Evolutionary conservation across 441 rosid species (phyloP), one percentile per base, ranked within the genome.

Genomic region (Raphanus hybrid): DNA sequence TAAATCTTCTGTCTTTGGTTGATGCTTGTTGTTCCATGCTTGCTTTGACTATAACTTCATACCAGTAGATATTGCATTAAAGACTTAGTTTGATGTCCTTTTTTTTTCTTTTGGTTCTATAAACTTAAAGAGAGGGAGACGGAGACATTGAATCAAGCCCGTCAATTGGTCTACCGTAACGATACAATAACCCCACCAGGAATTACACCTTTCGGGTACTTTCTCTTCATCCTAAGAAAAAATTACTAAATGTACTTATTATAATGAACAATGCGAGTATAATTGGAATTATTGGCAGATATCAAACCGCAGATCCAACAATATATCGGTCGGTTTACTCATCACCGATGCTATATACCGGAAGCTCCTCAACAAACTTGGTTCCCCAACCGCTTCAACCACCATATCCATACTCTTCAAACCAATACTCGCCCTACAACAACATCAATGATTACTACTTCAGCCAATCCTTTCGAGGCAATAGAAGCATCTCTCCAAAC

Each of bases 141-240:
- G 73, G 99, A 95, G 84, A 90, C 95, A 67, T 88, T 95, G 88
- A 95, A 90, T 85, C 89, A 90, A 63, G 99, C 99, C 87, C 98
- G 98, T 75, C 99, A 93, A 88, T 82, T 95, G 80, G 98, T 95
- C 74, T 93, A 86, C 83, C 91, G 77, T 70, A 89, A 84, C 81
- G 98, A 91, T 73, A 89, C 83, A 87, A 76, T 87, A 78, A 74
- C 89, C 76, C 80, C 83, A 70, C 91, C 75, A 32, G 86, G 84
- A 9, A 57, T 76, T 54, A 64, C 76, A 8, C 86, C 84, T 27
- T 82, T 86, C 45, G 90, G 92, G 97, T 91, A 85, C 67, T 74
- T 59, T 32, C 14, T 62, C 34, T 41, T 41, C 34, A 64, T 15
- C 9, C 9, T 61, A 20, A 5, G 15, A 12, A 43, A 12, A n/a